Evolutionary conservation across 2,329 filamentous ascomycete genomes (phyloP), one percentile per base, ranked within the genome.

Genomic region (Tolypocladium guangdongense): DNA sequence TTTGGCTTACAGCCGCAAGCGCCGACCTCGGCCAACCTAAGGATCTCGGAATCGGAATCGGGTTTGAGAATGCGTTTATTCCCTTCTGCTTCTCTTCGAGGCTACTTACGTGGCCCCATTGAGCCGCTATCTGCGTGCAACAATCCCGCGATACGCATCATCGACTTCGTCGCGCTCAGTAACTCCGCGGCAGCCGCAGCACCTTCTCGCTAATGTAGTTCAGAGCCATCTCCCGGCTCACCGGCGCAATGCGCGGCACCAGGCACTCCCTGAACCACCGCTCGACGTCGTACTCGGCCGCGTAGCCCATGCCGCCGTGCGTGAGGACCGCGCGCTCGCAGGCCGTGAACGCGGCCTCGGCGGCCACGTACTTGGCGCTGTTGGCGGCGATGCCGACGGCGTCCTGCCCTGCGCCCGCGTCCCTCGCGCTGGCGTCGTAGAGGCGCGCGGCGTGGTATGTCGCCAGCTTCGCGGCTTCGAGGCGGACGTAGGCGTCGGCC

Each of bases 151-250:
- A n/a, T n/a, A n/a, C n/a, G n/a, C n/a, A n/a, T n/a, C n/a, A n/a
- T n/a, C n/a, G n/a, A n/a, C n/a, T n/a, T n/a, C n/a, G n/a, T n/a
- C n/a, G n/a, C n/a, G n/a, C n/a, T n/a, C 7, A 88, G 58, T 88
- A 90, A 62, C 84, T 88, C 55, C 82, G 73, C 1, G 86, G 86
- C 30, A 89, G 61, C 4, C 75, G 70, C n/a, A 89, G 66, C 0
- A 81, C 84, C 69, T 81, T 87, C 64, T 88, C 85, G 3, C 78
- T 76, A 14, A 89, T 78, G 64, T 83, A 88, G 59, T 88, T 89
- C 72, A 87, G 71, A 51, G 89, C 87, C 86, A 89, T 89, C 70
- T 89, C 86, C 57, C 82, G 67, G 54, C 79, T 83, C 0, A 86
- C 76, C 0, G 82, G 83, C 11, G 83, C 82, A 51, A 87, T 82